Evolutionary conservation across 2,329 filamentous ascomycete species (phyloP).

Genomic region (Penicillium psychrosexuale): DNA sequence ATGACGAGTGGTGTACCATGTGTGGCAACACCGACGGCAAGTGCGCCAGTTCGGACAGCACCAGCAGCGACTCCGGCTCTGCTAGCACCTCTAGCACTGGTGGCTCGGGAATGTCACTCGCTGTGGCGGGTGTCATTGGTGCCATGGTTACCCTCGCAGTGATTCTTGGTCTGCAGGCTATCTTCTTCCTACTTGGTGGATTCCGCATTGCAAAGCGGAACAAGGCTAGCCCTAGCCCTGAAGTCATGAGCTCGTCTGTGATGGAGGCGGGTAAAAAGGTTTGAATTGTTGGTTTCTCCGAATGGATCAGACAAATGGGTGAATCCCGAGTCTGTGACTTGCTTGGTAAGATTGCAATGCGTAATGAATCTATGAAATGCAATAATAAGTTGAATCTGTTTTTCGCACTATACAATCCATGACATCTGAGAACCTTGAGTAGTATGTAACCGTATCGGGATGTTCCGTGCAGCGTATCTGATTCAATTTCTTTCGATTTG

Average conservation of each 20-base stretch:
- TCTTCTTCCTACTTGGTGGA: slow-evolving; percentile 55
- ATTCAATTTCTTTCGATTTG: not conserved
- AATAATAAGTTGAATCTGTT: slow-evolving; percentile 1
- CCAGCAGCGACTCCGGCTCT: slow-evolving; percentile 28
- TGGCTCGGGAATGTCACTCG: slow-evolving; percentile 56
- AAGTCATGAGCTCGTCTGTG: slow-evolving; percentile 6
- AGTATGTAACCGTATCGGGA: not conserved
- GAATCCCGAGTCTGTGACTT: slow-evolving; percentile 9
- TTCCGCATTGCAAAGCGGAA: slow-evolving; percentile 58
- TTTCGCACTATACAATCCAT: not conserved
- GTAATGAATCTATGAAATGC: slow-evolving; percentile 10
- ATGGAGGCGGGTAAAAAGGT: slow-evolving; percentile 23
- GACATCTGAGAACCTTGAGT: not conserved
- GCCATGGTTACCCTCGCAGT: slow-evolving; percentile 66
- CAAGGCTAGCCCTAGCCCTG: slow-evolving; percentile 11
- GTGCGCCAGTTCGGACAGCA: slow-evolving; percentile 51
- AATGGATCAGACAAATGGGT: not conserved
- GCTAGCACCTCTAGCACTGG: slow-evolving; percentile 12
- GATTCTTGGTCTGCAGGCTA: slow-evolving; percentile 55
- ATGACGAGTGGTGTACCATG: slow-evolving; percentile 66
- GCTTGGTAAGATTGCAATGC: not conserved
- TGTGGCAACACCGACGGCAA: slow-evolving; percentile 70
- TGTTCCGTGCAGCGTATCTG: too few relatives aligned
- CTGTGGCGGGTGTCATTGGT: slow-evolving; percentile 77
- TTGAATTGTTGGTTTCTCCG: not conserved